These are phyloP conservation scores for Wilcoxina mikolae DNA, from an alignment of 495 filamentous ascomycete genomes.

Conservation along the genomic window DNA sequence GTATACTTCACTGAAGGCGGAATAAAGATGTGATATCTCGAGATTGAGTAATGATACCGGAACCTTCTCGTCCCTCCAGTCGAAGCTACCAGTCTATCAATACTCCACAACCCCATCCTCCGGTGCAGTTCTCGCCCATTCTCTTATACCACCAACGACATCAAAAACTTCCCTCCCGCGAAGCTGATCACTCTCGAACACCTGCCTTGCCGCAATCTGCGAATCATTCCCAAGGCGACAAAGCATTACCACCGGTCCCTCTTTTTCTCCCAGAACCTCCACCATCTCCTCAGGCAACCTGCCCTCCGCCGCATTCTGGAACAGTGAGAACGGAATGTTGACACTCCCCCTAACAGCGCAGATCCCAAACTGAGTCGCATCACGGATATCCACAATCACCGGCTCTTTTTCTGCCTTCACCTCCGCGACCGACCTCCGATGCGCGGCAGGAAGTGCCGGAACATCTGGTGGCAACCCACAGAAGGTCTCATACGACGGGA, in stretches of 20 bases:
- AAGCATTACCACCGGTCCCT: constrained; percentile 51
- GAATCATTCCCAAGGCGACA: constrained; percentile 85
- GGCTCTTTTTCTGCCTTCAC: constrained; percentile 19
- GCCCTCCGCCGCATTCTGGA: constrained; percentile 2
- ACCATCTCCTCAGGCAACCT: constrained; percentile 10
- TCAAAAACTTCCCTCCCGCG: constrained; percentile 50
- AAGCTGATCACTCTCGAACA: constrained; percentile 54
- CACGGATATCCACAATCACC: constrained; percentile 50
- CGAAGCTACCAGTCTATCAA: too few relatives aligned
- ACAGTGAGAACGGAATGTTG: constrained; percentile 3
- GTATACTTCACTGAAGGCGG: too few relatives aligned
- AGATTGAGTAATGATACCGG: too few relatives aligned
- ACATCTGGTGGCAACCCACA: too few relatives aligned
- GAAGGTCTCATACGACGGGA: too few relatives aligned
- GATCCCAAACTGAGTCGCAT: constrained; percentile 71
- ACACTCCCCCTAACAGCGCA: constrained; percentile 56
- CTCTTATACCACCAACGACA: constrained; percentile 62
- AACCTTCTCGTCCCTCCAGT: too few relatives aligned
- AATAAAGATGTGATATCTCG: too few relatives aligned
- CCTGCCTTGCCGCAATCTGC: constrained; percentile 54
- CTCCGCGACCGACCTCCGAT: too few relatives aligned
- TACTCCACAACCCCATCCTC: constrained; percentile 6
- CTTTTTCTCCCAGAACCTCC: not conserved
- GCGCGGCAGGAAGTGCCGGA: too few relatives aligned
- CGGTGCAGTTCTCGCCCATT: constrained; percentile 47